These are phyloP conservation scores for Drechslera avenae DNA, from an alignment of 2,329 filamentous ascomycete species.

Conservation along the genomic window DNA sequence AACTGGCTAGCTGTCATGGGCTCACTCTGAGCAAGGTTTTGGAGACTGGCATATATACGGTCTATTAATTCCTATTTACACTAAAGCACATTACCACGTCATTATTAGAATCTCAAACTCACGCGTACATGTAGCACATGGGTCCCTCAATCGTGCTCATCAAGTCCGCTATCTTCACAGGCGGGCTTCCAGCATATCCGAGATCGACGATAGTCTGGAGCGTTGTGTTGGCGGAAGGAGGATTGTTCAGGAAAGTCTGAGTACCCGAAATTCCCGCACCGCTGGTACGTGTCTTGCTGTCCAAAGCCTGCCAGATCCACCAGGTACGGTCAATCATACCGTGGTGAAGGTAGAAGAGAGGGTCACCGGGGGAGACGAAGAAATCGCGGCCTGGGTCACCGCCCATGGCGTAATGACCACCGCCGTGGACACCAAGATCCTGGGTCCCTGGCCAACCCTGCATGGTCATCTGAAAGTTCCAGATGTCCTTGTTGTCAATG, in stretches of 20 bases:
- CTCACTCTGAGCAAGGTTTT: not conserved
- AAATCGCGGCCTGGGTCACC: constrained; percentile 47
- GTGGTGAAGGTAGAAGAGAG: constrained; percentile 57
- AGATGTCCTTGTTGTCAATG: constrained; percentile 28
- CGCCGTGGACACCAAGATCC: constrained; percentile 39
- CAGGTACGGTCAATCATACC: constrained; percentile 52
- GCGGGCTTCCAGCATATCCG: constrained; percentile 40
- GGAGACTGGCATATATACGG: not conserved
- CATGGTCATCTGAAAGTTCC: constrained; percentile 40
- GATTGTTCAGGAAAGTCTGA: constrained; percentile 52
- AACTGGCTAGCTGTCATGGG: too few relatives aligned
- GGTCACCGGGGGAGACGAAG: constrained; percentile 37
- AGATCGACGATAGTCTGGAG: constrained; percentile 51
- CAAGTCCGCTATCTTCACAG: constrained; percentile 31
- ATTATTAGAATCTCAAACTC: not conserved
- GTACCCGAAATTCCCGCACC: constrained; percentile 50
- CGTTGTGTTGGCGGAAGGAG: constrained; percentile 53
- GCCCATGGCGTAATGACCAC: constrained; percentile 53
- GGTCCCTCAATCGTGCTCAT: constrained; percentile 42
- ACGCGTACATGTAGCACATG: constrained; percentile 44
- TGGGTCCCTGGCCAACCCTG: constrained; percentile 34
- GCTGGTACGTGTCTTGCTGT: constrained; percentile 43
- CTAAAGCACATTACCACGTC: too few relatives aligned
- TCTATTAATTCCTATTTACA: not conserved
- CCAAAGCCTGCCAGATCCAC: constrained; percentile 49